These are phyloP conservation scores for Candida vartiovaarae DNA, from an alignment of 805 yeast genomes.

Conservation along the genomic window DNA sequence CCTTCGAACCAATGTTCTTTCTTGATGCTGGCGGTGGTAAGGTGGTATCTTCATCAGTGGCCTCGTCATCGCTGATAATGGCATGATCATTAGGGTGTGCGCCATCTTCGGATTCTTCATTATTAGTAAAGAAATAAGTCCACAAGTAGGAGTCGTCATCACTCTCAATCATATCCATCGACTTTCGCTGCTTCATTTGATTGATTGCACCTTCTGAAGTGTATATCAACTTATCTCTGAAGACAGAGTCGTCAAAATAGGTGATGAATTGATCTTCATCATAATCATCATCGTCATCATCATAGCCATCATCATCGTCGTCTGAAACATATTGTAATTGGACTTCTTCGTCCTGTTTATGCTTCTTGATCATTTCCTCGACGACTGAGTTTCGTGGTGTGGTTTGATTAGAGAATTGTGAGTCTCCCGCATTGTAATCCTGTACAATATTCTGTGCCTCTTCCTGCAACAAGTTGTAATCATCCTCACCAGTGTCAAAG, in stretches of 20 bases:
- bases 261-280: slow-evolving; percentile 41
- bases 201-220: slow-evolving; percentile 11
- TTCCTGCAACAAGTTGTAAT: slow-evolving; percentile 29
- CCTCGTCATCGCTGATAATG: slow-evolving; percentile 58
- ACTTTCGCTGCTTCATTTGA: slow-evolving; percentile 1
- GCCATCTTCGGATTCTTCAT: slow-evolving; percentile 25
- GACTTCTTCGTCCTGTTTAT: slow-evolving; percentile 36
- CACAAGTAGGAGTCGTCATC: slow-evolving; percentile 64
- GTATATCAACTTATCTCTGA: slow-evolving; percentile 14
- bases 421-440: slow-evolving; percentile 29
- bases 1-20: slow-evolving; percentile 60
- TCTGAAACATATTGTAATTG: slow-evolving; percentile 26
- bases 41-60: slow-evolving; percentile 88
- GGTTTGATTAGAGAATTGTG: slow-evolving; percentile 22
- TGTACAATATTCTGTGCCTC: slow-evolving; percentile 38
- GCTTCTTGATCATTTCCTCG: slow-evolving; percentile 32
- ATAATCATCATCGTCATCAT: slow-evolving; percentile 17
- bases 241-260: slow-evolving; percentile 32
- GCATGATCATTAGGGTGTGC: slow-evolving; percentile 8
- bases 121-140: slow-evolving; percentile 61
- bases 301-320: slow-evolving; percentile 25
- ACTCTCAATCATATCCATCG: slow-evolving; percentile 10
- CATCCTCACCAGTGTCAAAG: slow-evolving; percentile 27
- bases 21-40: slow-evolving; percentile 64
- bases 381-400: slow-evolving; percentile 29